phyloP scores from a whole-genome alignment of 208 protist species.

The Phytomonas serpens region DNA sequence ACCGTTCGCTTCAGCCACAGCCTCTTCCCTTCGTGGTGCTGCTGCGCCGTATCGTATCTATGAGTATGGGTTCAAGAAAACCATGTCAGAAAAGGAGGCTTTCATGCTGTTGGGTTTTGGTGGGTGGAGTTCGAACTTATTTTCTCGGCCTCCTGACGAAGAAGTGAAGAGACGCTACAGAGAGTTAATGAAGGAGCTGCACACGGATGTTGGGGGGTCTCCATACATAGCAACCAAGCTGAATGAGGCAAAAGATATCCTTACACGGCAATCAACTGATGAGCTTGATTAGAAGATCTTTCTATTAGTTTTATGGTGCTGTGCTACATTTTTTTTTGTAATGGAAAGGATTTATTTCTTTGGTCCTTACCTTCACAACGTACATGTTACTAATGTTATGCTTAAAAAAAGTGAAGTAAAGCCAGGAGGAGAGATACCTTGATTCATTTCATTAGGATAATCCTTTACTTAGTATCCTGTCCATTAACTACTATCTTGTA shows the following conservation, averaged over 20 bases:
- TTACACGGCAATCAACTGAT: conserved; percentile 13
- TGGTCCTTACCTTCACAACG: background rate
- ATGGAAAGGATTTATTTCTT: background rate
- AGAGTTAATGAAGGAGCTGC: conserved; percentile 58
- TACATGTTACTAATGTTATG: background rate
- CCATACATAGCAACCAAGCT: conserved; percentile 70
- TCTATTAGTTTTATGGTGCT: background rate
- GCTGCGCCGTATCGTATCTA: conserved; percentile 36
- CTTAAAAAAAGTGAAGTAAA: background rate
- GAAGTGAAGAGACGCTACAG: conserved; percentile 69
- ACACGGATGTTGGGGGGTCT: conserved; percentile 64
- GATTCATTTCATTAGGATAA: background rate
- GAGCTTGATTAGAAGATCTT: background rate
- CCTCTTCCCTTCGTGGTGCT: conserved; percentile 3
- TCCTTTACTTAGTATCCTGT: background rate
- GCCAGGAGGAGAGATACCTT: background rate
- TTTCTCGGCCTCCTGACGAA: conserved; percentile 25
- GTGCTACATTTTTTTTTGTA: background rate
- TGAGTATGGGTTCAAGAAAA: conserved; percentile 53
- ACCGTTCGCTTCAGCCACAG: background rate
- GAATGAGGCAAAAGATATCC: conserved; percentile 69
- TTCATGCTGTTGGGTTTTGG: conserved; percentile 55
- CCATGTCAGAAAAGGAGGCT: conserved; percentile 62
- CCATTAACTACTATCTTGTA: background rate
- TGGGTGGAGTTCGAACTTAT: conserved; percentile 20